A percentile compares a stretch with the other conserved stretches of the same genome.
These are phyloP conservation scores for Oropetium thomaeum DNA, from an alignment of 176 grass and related monocot genomes.

Conservation along the genomic window DNA sequence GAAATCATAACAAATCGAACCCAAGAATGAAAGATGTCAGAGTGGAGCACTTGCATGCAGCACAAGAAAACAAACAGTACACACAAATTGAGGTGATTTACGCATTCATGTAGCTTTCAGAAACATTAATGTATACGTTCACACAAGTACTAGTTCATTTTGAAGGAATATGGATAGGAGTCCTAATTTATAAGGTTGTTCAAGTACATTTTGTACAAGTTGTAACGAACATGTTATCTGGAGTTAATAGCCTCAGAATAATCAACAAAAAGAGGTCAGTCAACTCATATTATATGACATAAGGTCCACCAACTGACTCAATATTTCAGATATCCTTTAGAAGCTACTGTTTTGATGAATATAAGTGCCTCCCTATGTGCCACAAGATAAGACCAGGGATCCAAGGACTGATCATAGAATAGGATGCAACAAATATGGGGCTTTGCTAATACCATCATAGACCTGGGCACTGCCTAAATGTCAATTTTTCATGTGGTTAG, in stretches of 20 bases:
- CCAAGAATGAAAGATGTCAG: not conserved
- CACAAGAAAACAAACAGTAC: constrained; percentile 9
- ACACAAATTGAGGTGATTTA: not conserved
- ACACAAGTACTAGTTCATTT: not conserved
- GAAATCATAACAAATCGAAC: constrained; percentile 3
- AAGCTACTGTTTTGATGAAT: not conserved
- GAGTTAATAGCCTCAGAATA: not conserved
- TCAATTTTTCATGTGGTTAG: too few relatives aligned
- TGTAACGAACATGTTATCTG: not conserved
- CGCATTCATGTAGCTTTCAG: constrained; percentile 22
- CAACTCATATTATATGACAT: not conserved
- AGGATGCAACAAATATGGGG: not conserved
- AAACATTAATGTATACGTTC: not conserved
- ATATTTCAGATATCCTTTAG: not conserved
- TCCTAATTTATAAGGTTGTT: not conserved
- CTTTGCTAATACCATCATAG: constrained; percentile 30
- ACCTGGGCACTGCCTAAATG: too few relatives aligned
- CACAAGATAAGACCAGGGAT: constrained; percentile 20
- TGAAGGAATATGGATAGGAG: not conserved
- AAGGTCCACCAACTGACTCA: not conserved
- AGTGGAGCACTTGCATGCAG: constrained; percentile 12
- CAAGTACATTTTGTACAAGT: not conserved
- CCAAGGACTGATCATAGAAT: not conserved
- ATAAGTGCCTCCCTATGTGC: not conserved
- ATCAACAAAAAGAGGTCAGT: not conserved